Conservation (phyloP, 768 basidiomycete genomes). For the Hemileccinum impolitum region DNA sequence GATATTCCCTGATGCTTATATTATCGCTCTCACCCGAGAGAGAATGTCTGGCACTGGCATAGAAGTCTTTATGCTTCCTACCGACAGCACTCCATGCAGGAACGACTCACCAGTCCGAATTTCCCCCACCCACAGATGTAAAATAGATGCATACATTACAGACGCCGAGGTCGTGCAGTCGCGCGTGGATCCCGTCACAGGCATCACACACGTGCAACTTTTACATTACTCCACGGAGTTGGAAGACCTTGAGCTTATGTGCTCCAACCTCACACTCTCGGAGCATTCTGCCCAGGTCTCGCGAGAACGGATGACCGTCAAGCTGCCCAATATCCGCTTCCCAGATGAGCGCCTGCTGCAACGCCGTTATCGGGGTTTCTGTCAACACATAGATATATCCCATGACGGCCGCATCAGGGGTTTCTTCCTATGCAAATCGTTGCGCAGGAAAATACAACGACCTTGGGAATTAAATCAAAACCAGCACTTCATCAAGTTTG, state of each 20-base stretch:
- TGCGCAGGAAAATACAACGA: too few relatives aligned
- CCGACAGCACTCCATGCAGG: not conserved
- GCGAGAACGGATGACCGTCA: too few relatives aligned
- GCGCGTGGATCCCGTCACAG: not conserved
- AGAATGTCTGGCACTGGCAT: too few relatives aligned
- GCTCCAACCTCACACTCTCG: not conserved
- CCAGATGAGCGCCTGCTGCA: too few relatives aligned
- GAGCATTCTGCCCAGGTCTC: not conserved
- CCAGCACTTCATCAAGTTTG: too few relatives aligned
- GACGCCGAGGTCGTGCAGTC: not conserved
- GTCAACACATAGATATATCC: too few relatives aligned
- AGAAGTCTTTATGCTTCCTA: not conserved
- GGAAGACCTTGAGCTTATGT: too few relatives aligned
- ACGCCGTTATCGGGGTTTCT: too few relatives aligned
- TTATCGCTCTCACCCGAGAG: too few relatives aligned
- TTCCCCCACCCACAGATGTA: not conserved
- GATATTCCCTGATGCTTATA: not conserved
- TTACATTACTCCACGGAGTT: not conserved
- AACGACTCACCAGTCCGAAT: not conserved
- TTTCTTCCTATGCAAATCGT: not conserved
- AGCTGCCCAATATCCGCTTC: too few relatives aligned
- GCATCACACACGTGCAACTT: not conserved
- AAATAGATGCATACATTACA: accelerated
- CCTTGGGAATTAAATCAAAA: too few relatives aligned
- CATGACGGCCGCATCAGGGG: too few relatives aligned